phyloP scores from a whole-genome alignment of 1,139 yeast genomes.

The Debaryomyces sp. region DNA sequence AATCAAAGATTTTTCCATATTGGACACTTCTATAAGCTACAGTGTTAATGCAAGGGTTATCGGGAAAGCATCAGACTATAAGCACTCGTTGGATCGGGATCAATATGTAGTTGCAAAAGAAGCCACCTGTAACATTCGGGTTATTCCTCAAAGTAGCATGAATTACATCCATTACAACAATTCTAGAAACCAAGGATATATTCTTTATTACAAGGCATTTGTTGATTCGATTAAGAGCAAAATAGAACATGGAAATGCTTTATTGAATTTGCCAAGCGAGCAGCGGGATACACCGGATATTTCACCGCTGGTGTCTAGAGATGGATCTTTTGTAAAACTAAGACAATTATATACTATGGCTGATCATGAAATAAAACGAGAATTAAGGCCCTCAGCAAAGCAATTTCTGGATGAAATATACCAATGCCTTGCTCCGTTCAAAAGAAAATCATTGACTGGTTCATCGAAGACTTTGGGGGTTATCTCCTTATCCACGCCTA shows the following conservation, averaged over 20 bases:
- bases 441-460: slow-evolving; percentile 42
- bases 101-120: slow-evolving; percentile 45
- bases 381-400: slow-evolving; percentile 17
- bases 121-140: slow-evolving; percentile 35
- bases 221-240: slow-evolving; percentile 33
- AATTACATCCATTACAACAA: slow-evolving; percentile 23
- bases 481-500: slow-evolving; percentile 41
- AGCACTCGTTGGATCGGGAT: slow-evolving; percentile 22
- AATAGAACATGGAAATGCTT: slow-evolving; percentile 31
- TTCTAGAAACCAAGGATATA: slow-evolving; percentile 24
- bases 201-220: slow-evolving; percentile 41
- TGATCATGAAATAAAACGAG: slow-evolving; percentile 20
- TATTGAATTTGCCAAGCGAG: slow-evolving; percentile 15
- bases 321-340: slow-evolving; percentile 23
- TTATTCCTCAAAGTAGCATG: slow-evolving; percentile 34
- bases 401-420: slow-evolving; percentile 29
- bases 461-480: slow-evolving; percentile 36
- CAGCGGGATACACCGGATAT: slow-evolving; percentile 11
- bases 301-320: slow-evolving; percentile 18
- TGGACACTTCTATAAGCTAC: slow-evolving; percentile 42
- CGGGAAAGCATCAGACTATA: slow-evolving; percentile 44
- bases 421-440: slow-evolving; percentile 36
- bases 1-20: slow-evolving; percentile 38
- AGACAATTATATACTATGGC: slow-evolving; percentile 37
- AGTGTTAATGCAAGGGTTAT: slow-evolving; percentile 47